Conservation (phyloP, 208 protist species). For the Trypanosoma vivax region DNA sequence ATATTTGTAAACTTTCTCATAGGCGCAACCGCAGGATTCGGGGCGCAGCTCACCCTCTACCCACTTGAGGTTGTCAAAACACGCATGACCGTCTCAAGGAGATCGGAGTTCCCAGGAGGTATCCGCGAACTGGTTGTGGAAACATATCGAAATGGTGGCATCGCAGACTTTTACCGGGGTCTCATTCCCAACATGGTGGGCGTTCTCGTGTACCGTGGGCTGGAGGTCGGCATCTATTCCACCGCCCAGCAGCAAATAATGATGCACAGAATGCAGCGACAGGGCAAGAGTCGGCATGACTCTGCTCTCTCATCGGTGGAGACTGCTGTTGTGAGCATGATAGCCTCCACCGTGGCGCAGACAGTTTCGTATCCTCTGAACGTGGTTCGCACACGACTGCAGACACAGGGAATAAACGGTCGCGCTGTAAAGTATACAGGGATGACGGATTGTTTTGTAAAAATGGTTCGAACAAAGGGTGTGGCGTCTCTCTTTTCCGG, state of each 20-base stretch:
- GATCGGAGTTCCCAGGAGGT: conserved; percentile 60
- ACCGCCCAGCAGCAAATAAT: conserved; percentile 82
- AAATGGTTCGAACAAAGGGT: conserved; percentile 73
- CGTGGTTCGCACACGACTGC: conserved; percentile 83
- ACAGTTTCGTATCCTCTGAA: conserved; percentile 88
- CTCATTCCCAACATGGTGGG: conserved; percentile 83
- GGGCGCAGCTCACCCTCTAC: conserved; percentile 82
- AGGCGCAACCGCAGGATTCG: conserved; percentile 73
- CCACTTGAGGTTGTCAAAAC: conserved; percentile 91
- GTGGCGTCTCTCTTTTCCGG: conserved; percentile 78
- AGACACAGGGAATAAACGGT: conserved; percentile 86
- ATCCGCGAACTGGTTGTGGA: conserved; percentile 43
- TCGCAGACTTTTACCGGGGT: conserved; percentile 77
- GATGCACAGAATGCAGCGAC: conserved; percentile 69
- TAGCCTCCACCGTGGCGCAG: conserved; percentile 77
- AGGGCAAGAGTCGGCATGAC: conserved; percentile 58
- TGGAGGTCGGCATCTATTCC: conserved; percentile 87
- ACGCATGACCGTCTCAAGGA: conserved; percentile 68
- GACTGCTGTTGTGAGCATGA: conserved; percentile 67
- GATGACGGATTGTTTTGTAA: conserved; percentile 84
- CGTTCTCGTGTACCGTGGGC: conserved; percentile 79
- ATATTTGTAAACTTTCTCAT: conserved; percentile 79
- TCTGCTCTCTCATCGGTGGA: conserved; percentile 56
- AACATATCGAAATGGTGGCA: conserved; percentile 62
- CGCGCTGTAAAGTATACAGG: conserved; percentile 66